Base-by-base conservation (phyloP, 2,329 filamentous ascomycete genomes). In the Beauveria sp. region DNA sequence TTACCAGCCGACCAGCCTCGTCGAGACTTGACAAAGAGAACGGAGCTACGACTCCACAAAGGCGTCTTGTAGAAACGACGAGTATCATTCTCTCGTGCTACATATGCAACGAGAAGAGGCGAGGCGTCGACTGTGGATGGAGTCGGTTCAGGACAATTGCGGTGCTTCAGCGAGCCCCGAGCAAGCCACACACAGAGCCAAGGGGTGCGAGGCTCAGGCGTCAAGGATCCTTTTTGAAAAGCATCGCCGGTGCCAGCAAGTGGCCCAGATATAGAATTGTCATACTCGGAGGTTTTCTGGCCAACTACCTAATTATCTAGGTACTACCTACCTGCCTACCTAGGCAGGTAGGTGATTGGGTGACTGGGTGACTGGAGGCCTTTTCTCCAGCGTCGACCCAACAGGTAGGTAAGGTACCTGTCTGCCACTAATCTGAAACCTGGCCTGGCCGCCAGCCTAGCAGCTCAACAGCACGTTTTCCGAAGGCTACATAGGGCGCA, bases 1-100 rank as follows among this genome's bases (percentile, higher is more conserved):
- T 58, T 34, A 51, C n/a, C 47, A 30, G 46, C n/a, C 51, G 22
- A 51, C 37, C 47, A 30, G 24, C 7, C 55, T 28, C 10, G 37
- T 20, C 55, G 16, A 50, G 34, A 26, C 30, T 59, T 59, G 40
- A 59, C 56, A 59, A 59, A 59, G 47, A 59, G 47, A 59, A 52
- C 48, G 48, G 40, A 37, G 26, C n/a, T 3, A 20, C 18, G 37
- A 46, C 56, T 24, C 56, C 56, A 53, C 56, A 22, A 37, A 40
- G 48, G 48, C 47, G 40, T 22, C 40, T 5, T n/a, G 16, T 20
- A 52, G 56, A 59, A 59, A 59, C 56, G 56, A 53, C 56, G 47
- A 59, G 56, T 59, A 53, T 59, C 34, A 59, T 59, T 53, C 22
- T 53, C 28, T 6, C 10, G 43, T 47, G 26, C 26, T 30, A 48